Conservation (phyloP, 768 basidiomycete genomes). For the Gyrodon lividus region DNA sequence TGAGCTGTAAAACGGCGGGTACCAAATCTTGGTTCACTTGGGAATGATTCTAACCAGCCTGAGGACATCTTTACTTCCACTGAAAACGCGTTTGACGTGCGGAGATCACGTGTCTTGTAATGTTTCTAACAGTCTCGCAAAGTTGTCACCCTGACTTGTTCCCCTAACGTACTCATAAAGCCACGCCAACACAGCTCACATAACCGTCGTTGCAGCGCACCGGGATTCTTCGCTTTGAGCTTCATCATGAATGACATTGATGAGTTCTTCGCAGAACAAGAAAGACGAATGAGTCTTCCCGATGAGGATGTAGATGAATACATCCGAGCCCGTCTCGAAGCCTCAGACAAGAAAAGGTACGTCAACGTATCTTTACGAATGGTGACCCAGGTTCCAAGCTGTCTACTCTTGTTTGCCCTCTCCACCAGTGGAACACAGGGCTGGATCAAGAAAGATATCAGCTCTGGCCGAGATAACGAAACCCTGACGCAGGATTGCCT, state of each 20-base stretch:
- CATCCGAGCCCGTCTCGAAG: constrained; percentile 31
- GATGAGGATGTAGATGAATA: constrained; percentile 54
- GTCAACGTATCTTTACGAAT: not conserved
- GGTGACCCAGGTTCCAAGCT: not conserved
- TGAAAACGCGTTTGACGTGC: constrained; percentile 5
- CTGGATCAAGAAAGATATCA: not conserved
- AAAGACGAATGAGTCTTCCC: constrained; percentile 50
- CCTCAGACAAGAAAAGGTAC: constrained; percentile 16
- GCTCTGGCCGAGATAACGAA: constrained; percentile 1
- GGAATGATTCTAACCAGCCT: not conserved
- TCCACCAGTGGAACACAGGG: constrained; percentile 4
- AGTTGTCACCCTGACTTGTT: too few species aligned
- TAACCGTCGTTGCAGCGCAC: too few species aligned
- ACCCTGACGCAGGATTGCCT: not conserved
- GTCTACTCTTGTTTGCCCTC: not conserved
- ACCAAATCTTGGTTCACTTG: not conserved
- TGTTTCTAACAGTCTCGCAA: not conserved
- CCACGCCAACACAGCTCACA: not conserved
- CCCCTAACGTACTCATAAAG: not conserved
- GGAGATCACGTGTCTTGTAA: constrained; percentile 16
- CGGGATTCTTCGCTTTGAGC: too few species aligned
- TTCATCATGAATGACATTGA: constrained; percentile 37
- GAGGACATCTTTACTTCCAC: constrained; percentile 8
- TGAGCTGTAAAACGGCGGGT: not conserved
- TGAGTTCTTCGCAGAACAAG: constrained; percentile 54